Percentiles rank a stretch among this genome's conserved stretches.
phyloP scores from a whole-genome alignment of 805 yeast species.

The Candida broadrunensis region DNA sequence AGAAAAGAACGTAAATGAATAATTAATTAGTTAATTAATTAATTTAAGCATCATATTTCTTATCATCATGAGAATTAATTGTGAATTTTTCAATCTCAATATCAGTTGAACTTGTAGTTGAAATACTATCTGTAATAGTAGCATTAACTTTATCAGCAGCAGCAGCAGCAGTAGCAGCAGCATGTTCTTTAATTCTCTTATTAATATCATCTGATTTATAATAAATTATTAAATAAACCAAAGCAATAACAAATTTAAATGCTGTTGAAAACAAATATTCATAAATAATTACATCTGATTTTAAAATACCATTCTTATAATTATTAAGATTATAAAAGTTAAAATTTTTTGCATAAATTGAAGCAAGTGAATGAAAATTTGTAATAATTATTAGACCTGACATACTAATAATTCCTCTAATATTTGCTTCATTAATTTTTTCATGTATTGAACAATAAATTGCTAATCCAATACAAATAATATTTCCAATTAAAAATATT shows the following conservation, averaged over 20 bases:
- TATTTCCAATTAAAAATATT: constrained; percentile 22
- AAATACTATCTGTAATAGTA: too few relatives aligned
- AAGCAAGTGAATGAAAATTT: constrained; percentile 33
- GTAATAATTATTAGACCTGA: constrained; percentile 31
- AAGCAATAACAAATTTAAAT: constrained; percentile 29
- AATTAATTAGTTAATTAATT: too few relatives aligned
- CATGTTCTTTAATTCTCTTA: too few relatives aligned
- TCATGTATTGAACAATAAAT: constrained; percentile 16
- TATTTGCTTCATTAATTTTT: constrained; percentile 14
- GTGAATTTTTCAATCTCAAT: too few relatives aligned
- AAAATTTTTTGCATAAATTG: constrained; percentile 29
- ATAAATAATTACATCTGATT: constrained; percentile 22
- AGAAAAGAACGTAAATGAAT: too few relatives aligned
- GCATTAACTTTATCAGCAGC: too few relatives aligned
- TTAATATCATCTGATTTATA: too few relatives aligned
- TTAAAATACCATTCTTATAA: constrained; percentile 20
- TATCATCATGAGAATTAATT: too few relatives aligned
- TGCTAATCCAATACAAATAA: constrained; percentile 16
- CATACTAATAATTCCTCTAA: constrained; percentile 18
- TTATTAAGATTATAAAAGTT: constrained; percentile 27
- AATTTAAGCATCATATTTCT: too few relatives aligned
- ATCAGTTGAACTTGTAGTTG: too few relatives aligned
- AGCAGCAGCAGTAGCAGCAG: too few relatives aligned
- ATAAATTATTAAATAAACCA: constrained; percentile 10
- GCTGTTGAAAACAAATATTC: constrained; percentile 34